phyloP scores from a whole-genome alignment of 495 filamentous ascomycete species.

The Penicillium manginii region DNA sequence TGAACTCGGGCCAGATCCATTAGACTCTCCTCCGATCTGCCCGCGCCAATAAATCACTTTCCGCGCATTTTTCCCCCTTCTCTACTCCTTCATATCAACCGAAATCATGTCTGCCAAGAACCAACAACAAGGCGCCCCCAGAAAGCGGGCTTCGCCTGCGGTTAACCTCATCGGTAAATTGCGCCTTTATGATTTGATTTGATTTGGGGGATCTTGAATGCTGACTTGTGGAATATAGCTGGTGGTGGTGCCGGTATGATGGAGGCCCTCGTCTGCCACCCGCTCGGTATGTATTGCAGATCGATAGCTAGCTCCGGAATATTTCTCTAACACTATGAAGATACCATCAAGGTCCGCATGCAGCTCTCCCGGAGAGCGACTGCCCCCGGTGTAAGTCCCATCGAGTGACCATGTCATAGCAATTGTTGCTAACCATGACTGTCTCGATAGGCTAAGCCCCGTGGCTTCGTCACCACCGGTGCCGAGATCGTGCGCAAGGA shows the following conservation, averaged over 20 bases:
- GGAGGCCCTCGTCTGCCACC: slow-evolving; percentile 97
- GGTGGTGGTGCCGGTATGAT: slow-evolving; percentile 99
- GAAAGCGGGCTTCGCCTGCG: slow-evolving; percentile 80
- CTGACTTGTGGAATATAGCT: slow-evolving; percentile 58
- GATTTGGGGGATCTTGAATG: slow-evolving; percentile 4
- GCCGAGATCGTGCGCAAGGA: slow-evolving; percentile 85
- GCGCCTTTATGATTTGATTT: neutral
- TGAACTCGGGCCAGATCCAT: slow-evolving; percentile 7
- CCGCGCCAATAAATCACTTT: slow-evolving; percentile 3
- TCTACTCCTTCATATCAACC: slow-evolving; percentile 17
- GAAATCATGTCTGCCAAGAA: slow-evolving; percentile 66
- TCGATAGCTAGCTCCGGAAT: neutral
- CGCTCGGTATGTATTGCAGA: slow-evolving; percentile 66
- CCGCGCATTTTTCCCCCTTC: neutral
- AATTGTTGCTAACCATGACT: slow-evolving; percentile 24
- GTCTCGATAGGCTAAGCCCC: slow-evolving; percentile 62
- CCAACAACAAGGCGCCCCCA: slow-evolving; percentile 65
- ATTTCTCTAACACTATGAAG: slow-evolving; percentile 45
- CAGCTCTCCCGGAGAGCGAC: slow-evolving; percentile 89
- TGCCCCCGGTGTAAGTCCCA: slow-evolving; percentile 69
- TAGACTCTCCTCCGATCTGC: neutral
- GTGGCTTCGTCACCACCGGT: slow-evolving; percentile 88
- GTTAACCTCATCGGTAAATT: slow-evolving; percentile 88
- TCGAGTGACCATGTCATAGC: neutral
- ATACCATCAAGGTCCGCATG: slow-evolving; percentile 99